Evolutionary conservation across 805 yeast species (phyloP).

Genomic region (Helenozyma baotianmanensis): DNA sequence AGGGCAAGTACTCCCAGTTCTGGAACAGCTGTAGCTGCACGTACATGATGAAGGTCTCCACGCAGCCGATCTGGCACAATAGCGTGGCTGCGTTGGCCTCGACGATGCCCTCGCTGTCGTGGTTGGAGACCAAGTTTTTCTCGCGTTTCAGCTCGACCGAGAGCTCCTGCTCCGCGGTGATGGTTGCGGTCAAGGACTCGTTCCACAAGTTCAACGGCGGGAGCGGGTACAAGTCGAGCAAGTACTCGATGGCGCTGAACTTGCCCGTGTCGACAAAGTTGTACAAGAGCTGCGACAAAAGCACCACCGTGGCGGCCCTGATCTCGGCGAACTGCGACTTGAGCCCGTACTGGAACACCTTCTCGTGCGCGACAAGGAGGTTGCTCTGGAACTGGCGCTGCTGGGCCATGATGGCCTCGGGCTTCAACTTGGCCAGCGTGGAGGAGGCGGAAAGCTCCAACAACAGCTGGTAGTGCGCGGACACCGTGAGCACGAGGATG

Average conservation of each 20-base stretch:
- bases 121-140: constrained; percentile 17
- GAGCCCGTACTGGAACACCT: constrained; percentile 25
- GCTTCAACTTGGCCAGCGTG: constrained; percentile 36
- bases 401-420: constrained; percentile 37
- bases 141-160: constrained; percentile 16
- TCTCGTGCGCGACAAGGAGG: constrained; percentile 28
- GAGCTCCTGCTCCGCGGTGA: constrained; percentile 19
- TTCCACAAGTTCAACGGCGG: constrained; percentile 31
- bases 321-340: constrained; percentile 31
- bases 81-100: constrained; percentile 15
- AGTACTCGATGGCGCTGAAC: constrained; percentile 31
- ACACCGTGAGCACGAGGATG: constrained; percentile 26
- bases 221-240: constrained; percentile 26
- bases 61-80: constrained; percentile 27
- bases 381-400: constrained; percentile 34
- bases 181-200: constrained; percentile 13
- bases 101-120: constrained; percentile 26
- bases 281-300: constrained; percentile 29
- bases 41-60: constrained; percentile 32
- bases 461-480: constrained; percentile 35
- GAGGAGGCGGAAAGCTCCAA: constrained; percentile 33
- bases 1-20: constrained; percentile 31
- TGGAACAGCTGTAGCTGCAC: constrained; percentile 39
- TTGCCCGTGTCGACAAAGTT: constrained; percentile 38
- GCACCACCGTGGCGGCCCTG: constrained; percentile 33